Conservation (phyloP, 345 rosid genomes). For the rapeseed (Brassica napus) region DNA sequence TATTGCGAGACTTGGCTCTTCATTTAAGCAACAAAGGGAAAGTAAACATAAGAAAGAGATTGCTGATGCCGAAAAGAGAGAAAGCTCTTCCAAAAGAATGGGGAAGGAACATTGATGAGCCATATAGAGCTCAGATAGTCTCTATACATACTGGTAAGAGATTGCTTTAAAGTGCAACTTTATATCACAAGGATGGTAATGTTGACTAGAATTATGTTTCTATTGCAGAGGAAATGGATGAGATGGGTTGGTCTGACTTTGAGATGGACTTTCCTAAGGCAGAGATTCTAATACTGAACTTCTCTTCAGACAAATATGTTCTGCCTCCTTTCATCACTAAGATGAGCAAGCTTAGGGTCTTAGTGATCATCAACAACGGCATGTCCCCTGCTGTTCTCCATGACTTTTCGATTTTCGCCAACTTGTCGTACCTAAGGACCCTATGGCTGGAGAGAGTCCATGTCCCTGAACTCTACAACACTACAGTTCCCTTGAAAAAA, state of each 20-base stretch:
- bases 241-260: slow-evolving; percentile 72
- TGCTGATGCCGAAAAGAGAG: slow-evolving; percentile 81
- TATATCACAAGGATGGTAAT: slow-evolving; percentile 18
- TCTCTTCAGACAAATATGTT: slow-evolving; percentile 59
- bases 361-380: slow-evolving; percentile 70
- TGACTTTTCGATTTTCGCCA: slow-evolving; percentile 58
- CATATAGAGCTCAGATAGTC: slow-evolving; percentile 73
- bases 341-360: slow-evolving; percentile 77
- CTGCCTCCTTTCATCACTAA: slow-evolving; percentile 73
- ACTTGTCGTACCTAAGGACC: slow-evolving; percentile 59
- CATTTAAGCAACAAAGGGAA: slow-evolving; percentile 51
- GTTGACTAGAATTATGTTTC: not conserved
- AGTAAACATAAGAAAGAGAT: slow-evolving; percentile 49
- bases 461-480: slow-evolving; percentile 47
- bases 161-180: not conserved
- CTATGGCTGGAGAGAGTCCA: slow-evolving; percentile 86
- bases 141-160: slow-evolving; percentile 77
- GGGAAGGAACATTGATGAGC: slow-evolving; percentile 65
- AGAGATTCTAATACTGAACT: slow-evolving; percentile 80
- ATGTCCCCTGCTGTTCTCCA: slow-evolving; percentile 50
- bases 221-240: slow-evolving; percentile 67
- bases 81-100: slow-evolving; percentile 67
- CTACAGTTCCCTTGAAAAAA: slow-evolving; percentile 48
- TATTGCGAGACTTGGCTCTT: slow-evolving; percentile 83
- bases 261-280: slow-evolving; percentile 81